phyloP scores from a whole-genome alignment of 2,329 filamentous ascomycete species.

The Cordyceps javanica region DNA sequence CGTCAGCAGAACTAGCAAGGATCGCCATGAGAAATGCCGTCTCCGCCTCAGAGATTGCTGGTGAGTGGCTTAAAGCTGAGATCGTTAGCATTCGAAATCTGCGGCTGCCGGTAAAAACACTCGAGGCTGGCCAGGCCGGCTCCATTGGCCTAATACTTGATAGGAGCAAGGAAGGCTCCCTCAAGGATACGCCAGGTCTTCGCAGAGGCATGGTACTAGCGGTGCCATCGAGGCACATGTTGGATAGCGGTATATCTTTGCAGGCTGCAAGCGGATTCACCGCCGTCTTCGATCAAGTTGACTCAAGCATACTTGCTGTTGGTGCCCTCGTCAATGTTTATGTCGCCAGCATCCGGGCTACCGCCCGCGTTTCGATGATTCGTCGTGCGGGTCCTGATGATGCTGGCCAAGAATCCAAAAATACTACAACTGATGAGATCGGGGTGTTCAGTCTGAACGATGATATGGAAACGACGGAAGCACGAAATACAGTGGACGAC shows the following conservation, averaged over 20 bases:
- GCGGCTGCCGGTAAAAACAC: slow-evolving; percentile 69
- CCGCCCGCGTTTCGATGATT: slow-evolving; percentile 58
- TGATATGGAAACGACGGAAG: slow-evolving; percentile 31
- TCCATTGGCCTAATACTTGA: slow-evolving; percentile 75
- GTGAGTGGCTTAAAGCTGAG: slow-evolving; percentile 73
- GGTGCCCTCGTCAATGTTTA: slow-evolving; percentile 76
- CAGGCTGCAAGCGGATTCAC: slow-evolving; percentile 63
- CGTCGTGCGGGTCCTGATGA: slow-evolving; percentile 37
- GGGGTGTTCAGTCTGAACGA: slow-evolving; percentile 55
- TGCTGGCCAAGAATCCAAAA: slow-evolving; percentile 20
- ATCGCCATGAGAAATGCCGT: slow-evolving; percentile 48
- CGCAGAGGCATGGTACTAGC: slow-evolving; percentile 81
- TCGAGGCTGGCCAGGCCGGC: slow-evolving; percentile 78
- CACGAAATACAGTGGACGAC: slow-evolving; percentile 18
- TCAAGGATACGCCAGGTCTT: slow-evolving; percentile 35
- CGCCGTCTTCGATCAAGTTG: slow-evolving; percentile 61
- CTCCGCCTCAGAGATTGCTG: slow-evolving; percentile 46
- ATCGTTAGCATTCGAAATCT: slow-evolving; percentile 86
- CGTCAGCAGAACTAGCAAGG: slow-evolving; percentile 46
- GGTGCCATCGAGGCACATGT: slow-evolving; percentile 53
- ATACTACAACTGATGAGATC: slow-evolving; percentile 31
- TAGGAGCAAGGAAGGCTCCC: slow-evolving; percentile 13
- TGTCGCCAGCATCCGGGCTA: slow-evolving; percentile 76
- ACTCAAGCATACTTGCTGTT: slow-evolving; percentile 56
- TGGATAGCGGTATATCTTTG: slow-evolving; percentile 49